These are phyloP conservation scores for Rutstroemia sp. DNA, from an alignment of 2,329 filamentous ascomycete genomes.

Conservation along the genomic window DNA sequence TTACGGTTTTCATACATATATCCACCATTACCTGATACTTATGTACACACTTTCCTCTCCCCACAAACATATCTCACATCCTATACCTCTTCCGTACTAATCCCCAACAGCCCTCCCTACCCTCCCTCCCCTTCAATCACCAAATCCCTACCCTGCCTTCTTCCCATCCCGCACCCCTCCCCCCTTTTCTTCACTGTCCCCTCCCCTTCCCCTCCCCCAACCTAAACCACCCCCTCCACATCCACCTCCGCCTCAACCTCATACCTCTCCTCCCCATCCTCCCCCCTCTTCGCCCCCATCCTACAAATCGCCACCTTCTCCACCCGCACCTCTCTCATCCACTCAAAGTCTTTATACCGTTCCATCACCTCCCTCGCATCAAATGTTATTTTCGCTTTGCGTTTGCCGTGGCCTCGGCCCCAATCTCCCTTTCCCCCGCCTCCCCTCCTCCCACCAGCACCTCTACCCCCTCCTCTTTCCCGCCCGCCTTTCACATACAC, in stretches of 20 bases:
- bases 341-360: slow-evolving; percentile 56
- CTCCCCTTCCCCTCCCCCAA: no score
- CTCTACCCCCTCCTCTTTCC: background rate
- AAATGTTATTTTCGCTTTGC: slow-evolving; percentile 32
- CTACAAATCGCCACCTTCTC: slow-evolving; percentile 70
- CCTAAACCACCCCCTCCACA: no score
- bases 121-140: no score
- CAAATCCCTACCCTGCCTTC: no score
- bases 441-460: background rate
- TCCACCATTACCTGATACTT: no score
- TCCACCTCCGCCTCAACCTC: slow-evolving; percentile 22
- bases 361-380: slow-evolving; percentile 51
- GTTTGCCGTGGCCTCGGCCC: slow-evolving; percentile 12
- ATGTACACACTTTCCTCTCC: no score
- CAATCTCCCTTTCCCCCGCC: slow-evolving; percentile 21
- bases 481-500: slow-evolving; percentile 50
- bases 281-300: slow-evolving; percentile 68
- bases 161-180: no score
- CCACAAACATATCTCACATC: no score
- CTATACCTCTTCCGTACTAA: no score
- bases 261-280: slow-evolving; percentile 24
- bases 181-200: no score
- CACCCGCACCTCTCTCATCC: slow-evolving; percentile 62
- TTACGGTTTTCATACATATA: no score
- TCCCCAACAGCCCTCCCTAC: no score